phyloP scores from a whole-genome alignment of 1,284 basidiomycete genomes.

The Trametes versicolor region DNA sequence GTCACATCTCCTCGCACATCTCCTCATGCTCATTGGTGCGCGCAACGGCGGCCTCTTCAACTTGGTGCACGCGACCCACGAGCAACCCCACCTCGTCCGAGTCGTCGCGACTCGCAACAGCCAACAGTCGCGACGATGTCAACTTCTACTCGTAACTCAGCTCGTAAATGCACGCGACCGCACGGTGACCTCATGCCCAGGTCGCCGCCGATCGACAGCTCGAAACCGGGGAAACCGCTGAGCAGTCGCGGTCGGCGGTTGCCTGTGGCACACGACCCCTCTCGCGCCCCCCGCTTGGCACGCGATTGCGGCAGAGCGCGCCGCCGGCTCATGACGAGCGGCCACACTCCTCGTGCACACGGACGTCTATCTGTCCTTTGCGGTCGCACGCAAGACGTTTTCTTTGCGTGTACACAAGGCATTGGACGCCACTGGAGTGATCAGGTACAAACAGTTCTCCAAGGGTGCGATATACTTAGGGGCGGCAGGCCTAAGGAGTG shows the following conservation, averaged over 20 bases:
- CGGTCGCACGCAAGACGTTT: background rate
- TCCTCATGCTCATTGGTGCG: slow-evolving; percentile 9
- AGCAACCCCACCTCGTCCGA: background rate
- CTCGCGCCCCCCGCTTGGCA: slow-evolving; percentile 1
- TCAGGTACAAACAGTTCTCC: background rate
- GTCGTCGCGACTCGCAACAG: background rate
- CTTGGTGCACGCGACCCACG: background rate
- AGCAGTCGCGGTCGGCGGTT: background rate
- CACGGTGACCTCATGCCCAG: slow-evolving; percentile 10
- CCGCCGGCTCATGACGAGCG: background rate
- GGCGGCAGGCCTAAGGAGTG: background rate
- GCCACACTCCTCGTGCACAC: background rate
- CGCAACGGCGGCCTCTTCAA: background rate
- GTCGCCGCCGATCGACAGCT: background rate
- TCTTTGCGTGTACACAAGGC: background rate
- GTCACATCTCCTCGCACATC: slow-evolving; percentile 6
- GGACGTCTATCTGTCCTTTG: background rate
- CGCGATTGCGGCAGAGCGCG: background rate
- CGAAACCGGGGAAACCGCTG: background rate
- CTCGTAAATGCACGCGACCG: background rate
- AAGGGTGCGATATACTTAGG: background rate
- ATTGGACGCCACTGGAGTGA: slow-evolving; percentile 22
- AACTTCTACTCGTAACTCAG: background rate
- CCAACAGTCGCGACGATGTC: slow-evolving; percentile 6
- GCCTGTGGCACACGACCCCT: background rate